A percentile compares a stretch with the other conserved stretches of the same genome.
These are phyloP conservation scores for Paramyrothecium roridum DNA, from an alignment of 2,329 filamentous ascomycete species.

Conservation along the genomic window DNA sequence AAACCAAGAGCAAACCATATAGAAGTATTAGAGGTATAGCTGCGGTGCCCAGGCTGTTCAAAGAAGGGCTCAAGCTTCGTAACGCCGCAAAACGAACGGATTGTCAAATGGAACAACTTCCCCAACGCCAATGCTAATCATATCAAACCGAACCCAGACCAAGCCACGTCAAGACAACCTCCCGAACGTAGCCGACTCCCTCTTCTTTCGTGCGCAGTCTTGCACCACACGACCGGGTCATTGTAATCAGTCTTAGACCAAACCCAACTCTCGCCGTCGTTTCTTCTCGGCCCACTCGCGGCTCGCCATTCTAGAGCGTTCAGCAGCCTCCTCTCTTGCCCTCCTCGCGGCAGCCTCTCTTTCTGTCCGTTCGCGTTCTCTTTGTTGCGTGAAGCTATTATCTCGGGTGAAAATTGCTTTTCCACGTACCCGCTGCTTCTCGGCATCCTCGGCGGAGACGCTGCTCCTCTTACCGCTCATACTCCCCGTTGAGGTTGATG, in stretches of 20 bases:
- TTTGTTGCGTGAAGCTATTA: slow-evolving; percentile 40
- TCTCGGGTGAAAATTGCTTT: slow-evolving; percentile 53
- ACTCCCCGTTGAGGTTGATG: slow-evolving; percentile 44
- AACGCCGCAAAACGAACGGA: too few species aligned
- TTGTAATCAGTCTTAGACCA: slow-evolving; percentile 6
- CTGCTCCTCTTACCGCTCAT: slow-evolving; percentile 42
- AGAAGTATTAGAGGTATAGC: too few species aligned
- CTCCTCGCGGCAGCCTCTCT: slow-evolving; percentile 51
- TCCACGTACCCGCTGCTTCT: slow-evolving; percentile 49
- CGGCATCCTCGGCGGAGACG: slow-evolving; percentile 47
- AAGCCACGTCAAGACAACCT: too few species aligned
- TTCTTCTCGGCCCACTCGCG: slow-evolving; percentile 63
- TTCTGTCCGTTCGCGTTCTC: slow-evolving; percentile 50
- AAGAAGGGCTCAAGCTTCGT: too few species aligned
- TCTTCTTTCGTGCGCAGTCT: too few species aligned
- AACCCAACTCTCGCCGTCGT: slow-evolving; percentile 33
- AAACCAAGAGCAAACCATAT: too few species aligned
- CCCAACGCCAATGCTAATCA: too few species aligned
- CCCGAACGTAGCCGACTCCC: too few species aligned
- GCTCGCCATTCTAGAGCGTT: slow-evolving; percentile 55
- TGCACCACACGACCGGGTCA: too few species aligned
- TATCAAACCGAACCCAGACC: too few species aligned
- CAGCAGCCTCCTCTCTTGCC: slow-evolving; percentile 58
- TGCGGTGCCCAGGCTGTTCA: too few species aligned
- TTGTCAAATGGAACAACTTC: too few species aligned